Evolutionary conservation across 2,329 filamentous ascomycete species (phyloP), one percentile per base, ranked within the genome.

Genomic region (Lasiodiplodia sp.): DNA sequence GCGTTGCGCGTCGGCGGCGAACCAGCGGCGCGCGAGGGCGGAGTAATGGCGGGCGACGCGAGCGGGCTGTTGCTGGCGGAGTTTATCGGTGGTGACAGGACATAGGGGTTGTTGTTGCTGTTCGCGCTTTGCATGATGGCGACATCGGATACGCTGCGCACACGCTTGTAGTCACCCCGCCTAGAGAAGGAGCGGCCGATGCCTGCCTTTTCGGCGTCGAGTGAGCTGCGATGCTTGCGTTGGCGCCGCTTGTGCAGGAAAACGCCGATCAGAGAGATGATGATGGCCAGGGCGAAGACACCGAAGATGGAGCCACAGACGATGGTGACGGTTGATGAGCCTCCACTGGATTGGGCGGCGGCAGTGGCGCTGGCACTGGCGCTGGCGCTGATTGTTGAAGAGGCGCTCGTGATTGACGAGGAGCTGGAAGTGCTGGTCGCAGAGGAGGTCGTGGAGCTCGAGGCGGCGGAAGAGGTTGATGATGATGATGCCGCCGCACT

Each of bases 231-330:
- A 11, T 51, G 31, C 38, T 53, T 63, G 56, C 66, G 66, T 25
- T 37, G 66, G 47, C 23, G 16, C 16, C 56, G 56, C 57, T 63
- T 68, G 56, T 49, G 56, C 56, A 68, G 37, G 38, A 53, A 8
- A 21, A 55, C 47, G 47, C 56, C 66, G 56, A 63, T 38, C 31
- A 53, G 18, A 37, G 66, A 62, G 47, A 68, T 25, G 49, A 68
- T 57, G 47, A 67, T 49, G 31, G 55, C 44, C 56, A 68, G n/a
- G 34, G 47, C 66, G 57, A 68, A 62, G 66, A 51, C 44, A 16
- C 66, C 66, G 49, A 68, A 62, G 47, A 68, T 62, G 37, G 23
- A 11, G 5, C 16, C 66, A 34, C 55, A 53, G 28, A 63, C 57
- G 11, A 68, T 68, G 47, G 56, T 40, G 21, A 53, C 47, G 23